These are phyloP conservation scores for Paecilomyces fulvus DNA, from an alignment of 2,329 filamentous ascomycete genomes.

Conservation along the genomic window DNA sequence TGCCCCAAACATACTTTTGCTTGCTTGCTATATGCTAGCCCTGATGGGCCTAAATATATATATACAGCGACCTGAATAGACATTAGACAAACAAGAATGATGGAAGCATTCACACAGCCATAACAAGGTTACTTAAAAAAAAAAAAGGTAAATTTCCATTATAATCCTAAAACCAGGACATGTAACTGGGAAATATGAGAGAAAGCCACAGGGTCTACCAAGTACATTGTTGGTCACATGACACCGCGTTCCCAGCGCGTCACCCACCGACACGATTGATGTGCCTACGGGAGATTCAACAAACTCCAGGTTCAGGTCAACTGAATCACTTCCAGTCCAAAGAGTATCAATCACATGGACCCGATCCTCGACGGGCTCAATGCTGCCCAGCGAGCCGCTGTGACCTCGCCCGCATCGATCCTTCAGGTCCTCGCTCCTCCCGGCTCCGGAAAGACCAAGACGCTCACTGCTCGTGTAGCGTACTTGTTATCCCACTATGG, in stretches of 20 bases:
- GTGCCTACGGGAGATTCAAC: not conserved
- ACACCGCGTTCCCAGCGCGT: constrained; percentile 17
- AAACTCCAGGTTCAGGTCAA: not conserved
- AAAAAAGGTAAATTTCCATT: too few relatives aligned
- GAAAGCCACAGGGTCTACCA: too few relatives aligned
- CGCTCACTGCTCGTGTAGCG: constrained; percentile 82
- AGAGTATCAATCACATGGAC: constrained; percentile 33
- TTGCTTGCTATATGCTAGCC: too few relatives aligned
- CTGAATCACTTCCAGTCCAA: not conserved
- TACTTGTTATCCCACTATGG: constrained; percentile 69
- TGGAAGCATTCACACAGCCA: too few relatives aligned
- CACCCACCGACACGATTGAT: constrained; percentile 1
- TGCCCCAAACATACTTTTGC: too few relatives aligned
- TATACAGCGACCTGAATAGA: too few relatives aligned
- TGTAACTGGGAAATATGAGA: too few relatives aligned
- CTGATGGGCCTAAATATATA: too few relatives aligned
- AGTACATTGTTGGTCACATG: constrained; percentile 14
- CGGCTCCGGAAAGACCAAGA: constrained; percentile 85
- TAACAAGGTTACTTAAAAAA: too few relatives aligned
- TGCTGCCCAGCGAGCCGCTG: constrained; percentile 54
- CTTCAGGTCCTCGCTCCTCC: constrained; percentile 56
- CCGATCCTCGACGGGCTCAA: constrained; percentile 55
- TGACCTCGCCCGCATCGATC: constrained; percentile 52
- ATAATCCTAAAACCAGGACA: too few relatives aligned
- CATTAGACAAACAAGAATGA: too few relatives aligned